Evolutionary conservation across 2,329 filamentous ascomycete species (phyloP), one percentile per base, ranked within the genome.

Genomic region (Claviceps sp.): DNA sequence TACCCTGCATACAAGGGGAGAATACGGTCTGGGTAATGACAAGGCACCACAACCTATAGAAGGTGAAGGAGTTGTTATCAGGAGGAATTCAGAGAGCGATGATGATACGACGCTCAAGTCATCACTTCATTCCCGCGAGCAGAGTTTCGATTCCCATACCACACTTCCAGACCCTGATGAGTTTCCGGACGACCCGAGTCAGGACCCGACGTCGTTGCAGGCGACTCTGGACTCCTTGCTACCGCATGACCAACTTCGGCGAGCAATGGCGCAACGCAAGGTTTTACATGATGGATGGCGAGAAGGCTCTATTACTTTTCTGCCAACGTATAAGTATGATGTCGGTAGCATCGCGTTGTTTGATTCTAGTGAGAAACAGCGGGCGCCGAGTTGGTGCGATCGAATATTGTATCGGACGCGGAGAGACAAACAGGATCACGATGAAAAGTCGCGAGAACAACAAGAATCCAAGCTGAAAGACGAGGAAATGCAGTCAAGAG

Each of bases 261-360:
- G 82, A 52, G 79, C 88, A 54, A 89, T 95, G 59, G 81, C 77
- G 57, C 71, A 80, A 41, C 78, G 81, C n/a, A 93, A 86, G 63
- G 82, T 83, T 0, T 95, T 98, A 56, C 81, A 95, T 54, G 87
- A 95, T 55, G 91, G 90, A 1, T 98, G 93, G 90, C 77, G 78
- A 49, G 93, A 98, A 72, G 93, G 90, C 0, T 75, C 81, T 0
- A 90, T 98, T 52, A 80, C 80, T 1, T 98, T 98, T 62, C 66
- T 97, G 16, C 93, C 93, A 1, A 94, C 93, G 0, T 98, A 98
- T 68, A 98, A 98, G 66, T 98, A 98, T 60, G 94, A 98, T 61
- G 76, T 95, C 30, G 93, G 93, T n/a, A 95, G 86, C 34, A 81
- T 95, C 36, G 87, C 87, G 2, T 78, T 89, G 34, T 98, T 96